These are phyloP conservation scores for Leccinum incarnatum DNA, from an alignment of 768 basidiomycete species.

Conservation along the genomic window DNA sequence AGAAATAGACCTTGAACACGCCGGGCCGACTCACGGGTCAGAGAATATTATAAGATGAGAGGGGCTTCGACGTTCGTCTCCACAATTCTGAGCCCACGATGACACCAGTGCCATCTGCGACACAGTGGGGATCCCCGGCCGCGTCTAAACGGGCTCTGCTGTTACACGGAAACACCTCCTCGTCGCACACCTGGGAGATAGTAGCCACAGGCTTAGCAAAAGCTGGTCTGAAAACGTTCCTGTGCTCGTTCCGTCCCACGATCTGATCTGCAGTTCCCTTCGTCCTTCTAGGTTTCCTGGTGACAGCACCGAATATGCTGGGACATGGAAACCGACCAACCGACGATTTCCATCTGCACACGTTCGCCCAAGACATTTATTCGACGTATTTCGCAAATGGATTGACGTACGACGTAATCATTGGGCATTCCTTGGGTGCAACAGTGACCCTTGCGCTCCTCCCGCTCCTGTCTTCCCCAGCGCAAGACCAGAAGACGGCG, in stretches of 20 bases:
- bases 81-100: not conserved
- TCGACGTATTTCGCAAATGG: constrained; percentile 15
- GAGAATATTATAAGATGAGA: not conserved
- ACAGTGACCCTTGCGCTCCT: constrained; percentile 10
- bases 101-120: constrained; percentile 13
- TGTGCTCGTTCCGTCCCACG: not conserved
- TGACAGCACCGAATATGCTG: constrained; percentile 17
- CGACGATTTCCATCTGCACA: constrained; percentile 10
- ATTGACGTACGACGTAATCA: constrained; percentile 13
- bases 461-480: constrained; percentile 4
- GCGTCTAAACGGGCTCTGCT: constrained; percentile 17
- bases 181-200: constrained; percentile 16
- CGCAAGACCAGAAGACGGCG: not conserved
- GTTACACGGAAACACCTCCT: constrained; percentile 12
- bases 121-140: constrained; percentile 14
- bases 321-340: constrained; percentile 15
- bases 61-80: too few relatives aligned
- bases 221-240: constrained; percentile 1
- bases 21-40: not conserved
- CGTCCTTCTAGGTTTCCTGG: constrained; percentile 8
- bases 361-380: constrained; percentile 14
- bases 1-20: constrained; percentile 6
- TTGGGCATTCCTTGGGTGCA: constrained; percentile 18
- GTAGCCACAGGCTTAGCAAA: constrained; percentile 9
- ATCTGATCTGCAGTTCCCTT: not conserved